Percentiles rank a stretch among this genome's conserved stretches.
Evolutionary conservation across 768 basidiomycete species (phyloP).

Genomic region (Fibroporia radiculosa): DNA sequence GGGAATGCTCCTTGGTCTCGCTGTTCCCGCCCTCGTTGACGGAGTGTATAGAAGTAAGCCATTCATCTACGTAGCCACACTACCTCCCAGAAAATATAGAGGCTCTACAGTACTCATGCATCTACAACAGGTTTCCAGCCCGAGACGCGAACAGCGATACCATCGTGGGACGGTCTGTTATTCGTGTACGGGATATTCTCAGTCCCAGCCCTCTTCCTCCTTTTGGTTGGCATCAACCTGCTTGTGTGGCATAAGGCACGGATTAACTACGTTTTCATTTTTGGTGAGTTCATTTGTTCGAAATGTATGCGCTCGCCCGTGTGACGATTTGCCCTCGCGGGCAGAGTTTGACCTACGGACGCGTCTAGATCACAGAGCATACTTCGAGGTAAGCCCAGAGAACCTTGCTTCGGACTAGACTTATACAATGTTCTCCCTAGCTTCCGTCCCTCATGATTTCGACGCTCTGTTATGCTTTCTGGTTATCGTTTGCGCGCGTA

Average conservation of each 20-base stretch:
- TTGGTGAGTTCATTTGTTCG: slow-evolving; percentile 40
- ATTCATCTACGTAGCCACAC: background rate
- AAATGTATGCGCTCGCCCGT: background rate
- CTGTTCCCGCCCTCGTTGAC: slow-evolving; percentile 55
- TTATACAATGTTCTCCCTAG: slow-evolving; percentile 28
- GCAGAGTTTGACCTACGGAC: slow-evolving; percentile 67
- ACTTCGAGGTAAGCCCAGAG: slow-evolving; percentile 44
- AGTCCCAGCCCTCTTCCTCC: slow-evolving; percentile 65
- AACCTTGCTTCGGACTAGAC: background rate
- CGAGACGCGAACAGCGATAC: slow-evolving; percentile 44
- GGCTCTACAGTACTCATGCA: no score
- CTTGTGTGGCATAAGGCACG: slow-evolving; percentile 64
- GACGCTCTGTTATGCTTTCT: slow-evolving; percentile 72
- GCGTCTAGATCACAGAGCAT: slow-evolving; percentile 72
- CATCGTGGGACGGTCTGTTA: slow-evolving; percentile 67
- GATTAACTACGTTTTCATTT: slow-evolving; percentile 93
- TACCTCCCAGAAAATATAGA: background rate
- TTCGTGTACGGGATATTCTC: slow-evolving; percentile 71
- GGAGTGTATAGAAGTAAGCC: slow-evolving; percentile 58
- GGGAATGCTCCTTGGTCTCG: slow-evolving; percentile 65
- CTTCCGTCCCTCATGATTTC: slow-evolving; percentile 75
- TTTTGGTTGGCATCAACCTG: slow-evolving; percentile 81
- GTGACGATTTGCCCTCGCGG: background rate
- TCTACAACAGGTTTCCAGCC: slow-evolving; percentile 43
- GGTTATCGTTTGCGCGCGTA: slow-evolving; percentile 69